Conservation (phyloP, 2,329 filamentous ascomycete genomes). For the Cercospora sesami region DNA sequence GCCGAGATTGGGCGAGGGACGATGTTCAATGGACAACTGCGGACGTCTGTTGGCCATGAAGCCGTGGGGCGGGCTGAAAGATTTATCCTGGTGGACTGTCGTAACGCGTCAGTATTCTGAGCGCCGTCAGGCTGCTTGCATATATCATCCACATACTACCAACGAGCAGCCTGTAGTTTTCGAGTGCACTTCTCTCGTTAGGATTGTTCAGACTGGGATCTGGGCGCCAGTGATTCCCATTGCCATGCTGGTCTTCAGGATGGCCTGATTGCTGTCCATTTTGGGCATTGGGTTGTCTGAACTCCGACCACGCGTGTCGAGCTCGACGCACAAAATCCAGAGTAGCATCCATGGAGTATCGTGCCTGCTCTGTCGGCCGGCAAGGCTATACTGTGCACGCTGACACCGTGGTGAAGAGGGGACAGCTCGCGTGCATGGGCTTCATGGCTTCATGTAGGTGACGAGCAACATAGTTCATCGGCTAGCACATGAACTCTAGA, state of each 20-base stretch:
- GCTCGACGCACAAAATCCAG: slow-evolving; percentile 22
- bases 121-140: neutral
- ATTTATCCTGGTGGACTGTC: slow-evolving; percentile 24
- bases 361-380: neutral
- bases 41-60: slow-evolving; percentile 22
- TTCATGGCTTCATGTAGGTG: slow-evolving; percentile 1
- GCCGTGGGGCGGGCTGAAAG: slow-evolving; percentile 22
- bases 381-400: neutral
- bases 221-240: neutral
- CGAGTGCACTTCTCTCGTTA: slow-evolving; percentile 5
- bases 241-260: slow-evolving; percentile 1
- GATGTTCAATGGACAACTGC: slow-evolving; percentile 11
- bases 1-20: slow-evolving; percentile 24
- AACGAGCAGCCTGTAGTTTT: slow-evolving; percentile 25
- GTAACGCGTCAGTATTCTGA: neutral
- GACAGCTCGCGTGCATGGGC: neutral
- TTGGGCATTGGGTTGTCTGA: slow-evolving; percentile 15
- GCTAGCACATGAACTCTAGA: slow-evolving; percentile 1
- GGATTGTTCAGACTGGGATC: slow-evolving; percentile 15
- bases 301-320: slow-evolving; percentile 25
- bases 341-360: slow-evolving; percentile 21
- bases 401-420: neutral
- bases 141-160: slow-evolving; percentile 20
- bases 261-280: slow-evolving; percentile 2
- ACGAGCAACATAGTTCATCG: neutral